These are phyloP conservation scores for Termitomyces eurrhizus DNA, from an alignment of 768 basidiomycete genomes.

Conservation along the genomic window DNA sequence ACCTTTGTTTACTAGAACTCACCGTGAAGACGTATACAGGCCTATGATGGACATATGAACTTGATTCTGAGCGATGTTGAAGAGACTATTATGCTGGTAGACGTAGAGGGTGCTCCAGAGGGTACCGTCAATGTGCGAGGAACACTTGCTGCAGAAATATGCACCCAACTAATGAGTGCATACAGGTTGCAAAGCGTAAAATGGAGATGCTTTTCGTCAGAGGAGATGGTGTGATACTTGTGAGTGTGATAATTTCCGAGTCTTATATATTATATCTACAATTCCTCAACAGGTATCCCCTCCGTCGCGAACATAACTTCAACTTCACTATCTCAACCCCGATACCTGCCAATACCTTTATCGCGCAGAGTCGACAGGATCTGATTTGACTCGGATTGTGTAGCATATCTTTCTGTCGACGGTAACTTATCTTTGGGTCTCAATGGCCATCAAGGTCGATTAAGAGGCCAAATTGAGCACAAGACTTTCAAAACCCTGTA, in stretches of 20 bases:
- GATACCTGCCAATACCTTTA: slow-evolving; percentile 21
- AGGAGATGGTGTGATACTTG: slow-evolving; percentile 95
- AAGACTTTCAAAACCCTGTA: slow-evolving; percentile 1
- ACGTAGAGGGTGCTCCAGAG: slow-evolving; percentile 64
- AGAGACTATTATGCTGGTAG: slow-evolving; percentile 96
- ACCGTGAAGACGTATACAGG: slow-evolving; percentile 45
- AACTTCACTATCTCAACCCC: background rate
- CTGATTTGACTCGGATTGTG: background rate
- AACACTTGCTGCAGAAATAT: slow-evolving; percentile 1
- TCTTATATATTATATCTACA: slow-evolving; percentile 7
- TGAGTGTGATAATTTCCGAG: slow-evolving; percentile 33
- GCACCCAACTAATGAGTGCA: slow-evolving; percentile 2
- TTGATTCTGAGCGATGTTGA: slow-evolving; percentile 96
- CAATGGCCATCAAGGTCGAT: background rate
- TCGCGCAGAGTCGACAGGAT: slow-evolving; percentile 17
- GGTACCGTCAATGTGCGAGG: slow-evolving; percentile 61
- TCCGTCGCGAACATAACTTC: slow-evolving; percentile 61
- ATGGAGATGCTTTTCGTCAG: slow-evolving; percentile 98
- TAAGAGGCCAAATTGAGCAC: background rate
- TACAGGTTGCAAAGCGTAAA: slow-evolving; percentile 85
- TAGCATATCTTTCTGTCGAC: slow-evolving; percentile 5
- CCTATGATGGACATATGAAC: slow-evolving; percentile 99
- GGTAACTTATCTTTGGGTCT: slow-evolving; percentile 2
- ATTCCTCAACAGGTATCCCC: slow-evolving; percentile 61
- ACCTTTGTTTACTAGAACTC: slow-evolving; percentile 10